Evolutionary conservation across 352 stramenopile genomes (phyloP).

Genomic region (Phytophthora kernoviae): DNA sequence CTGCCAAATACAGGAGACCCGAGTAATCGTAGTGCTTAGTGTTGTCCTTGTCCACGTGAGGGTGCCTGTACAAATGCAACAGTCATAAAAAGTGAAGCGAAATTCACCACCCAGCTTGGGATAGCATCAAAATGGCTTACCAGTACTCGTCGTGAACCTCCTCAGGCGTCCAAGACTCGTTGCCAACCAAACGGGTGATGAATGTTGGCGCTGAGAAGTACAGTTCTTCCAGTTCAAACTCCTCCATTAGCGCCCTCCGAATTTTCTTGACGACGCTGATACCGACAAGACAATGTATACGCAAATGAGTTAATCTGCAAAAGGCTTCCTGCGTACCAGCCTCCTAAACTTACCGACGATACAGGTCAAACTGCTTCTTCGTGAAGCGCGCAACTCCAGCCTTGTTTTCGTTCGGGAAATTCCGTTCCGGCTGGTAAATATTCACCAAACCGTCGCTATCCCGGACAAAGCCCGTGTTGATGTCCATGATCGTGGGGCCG

Average conservation of each 20-base stretch:
- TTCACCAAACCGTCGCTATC: slow-evolving; percentile 88
- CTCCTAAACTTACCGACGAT: slow-evolving; percentile 47
- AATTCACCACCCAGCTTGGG: slow-evolving; percentile 1
- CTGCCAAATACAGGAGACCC: slow-evolving; percentile 86
- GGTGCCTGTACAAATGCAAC: slow-evolving; percentile 55
- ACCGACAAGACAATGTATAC: slow-evolving; percentile 3
- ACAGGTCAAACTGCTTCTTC: slow-evolving; percentile 83
- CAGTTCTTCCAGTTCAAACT: slow-evolving; percentile 77
- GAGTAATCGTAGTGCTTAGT: slow-evolving; percentile 95
- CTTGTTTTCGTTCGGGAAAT: slow-evolving; percentile 38
- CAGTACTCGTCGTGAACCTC: slow-evolving; percentile 94
- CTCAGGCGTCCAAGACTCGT: slow-evolving; percentile 72
- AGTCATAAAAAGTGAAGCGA: neutral
- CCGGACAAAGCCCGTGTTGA: slow-evolving; percentile 90
- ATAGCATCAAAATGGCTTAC: slow-evolving; percentile 25
- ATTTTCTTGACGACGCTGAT: slow-evolving; percentile 82
- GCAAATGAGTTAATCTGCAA: neutral
- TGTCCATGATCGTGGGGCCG: slow-evolving; percentile 93
- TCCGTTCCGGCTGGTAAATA: slow-evolving; percentile 77
- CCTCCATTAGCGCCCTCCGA: slow-evolving; percentile 70
- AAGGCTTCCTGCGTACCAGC: neutral
- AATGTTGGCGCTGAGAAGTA: slow-evolving; percentile 95
- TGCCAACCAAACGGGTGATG: slow-evolving; percentile 90
- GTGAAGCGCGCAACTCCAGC: slow-evolving; percentile 68
- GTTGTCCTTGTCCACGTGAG: slow-evolving; percentile 93